Conservation (phyloP, 2,329 filamentous ascomycete species). For the Penicillium sp. region DNA sequence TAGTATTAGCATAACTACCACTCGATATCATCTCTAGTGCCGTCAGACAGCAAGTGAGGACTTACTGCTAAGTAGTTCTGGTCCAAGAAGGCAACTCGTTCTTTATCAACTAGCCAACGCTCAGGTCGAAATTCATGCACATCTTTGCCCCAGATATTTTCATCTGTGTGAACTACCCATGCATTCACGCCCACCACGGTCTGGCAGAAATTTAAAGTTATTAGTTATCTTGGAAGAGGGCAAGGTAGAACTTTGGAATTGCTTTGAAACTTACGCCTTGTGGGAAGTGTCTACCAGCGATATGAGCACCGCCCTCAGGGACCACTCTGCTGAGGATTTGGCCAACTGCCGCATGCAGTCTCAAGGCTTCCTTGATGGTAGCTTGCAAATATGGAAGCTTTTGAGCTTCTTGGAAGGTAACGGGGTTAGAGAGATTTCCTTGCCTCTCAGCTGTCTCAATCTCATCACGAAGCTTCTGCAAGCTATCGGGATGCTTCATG, state of each 20-base stretch:
- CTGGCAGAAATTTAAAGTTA: not conserved
- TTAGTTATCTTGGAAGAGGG: not conserved
- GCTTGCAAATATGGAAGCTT: constrained; percentile 37
- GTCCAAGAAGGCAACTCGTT: not conserved
- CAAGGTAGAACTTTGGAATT: not conserved
- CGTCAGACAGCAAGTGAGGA: not conserved
- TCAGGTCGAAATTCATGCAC: not conserved
- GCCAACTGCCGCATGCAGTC: constrained; percentile 45
- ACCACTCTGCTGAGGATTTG: constrained; percentile 27
- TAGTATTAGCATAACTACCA: not conserved
- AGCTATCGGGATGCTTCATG: constrained; percentile 20
- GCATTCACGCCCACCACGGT: not conserved
- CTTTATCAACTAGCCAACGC: not conserved
- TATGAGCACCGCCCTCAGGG: constrained; percentile 7
- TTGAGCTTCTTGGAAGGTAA: constrained; percentile 26
- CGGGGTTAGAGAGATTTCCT: constrained; percentile 15
- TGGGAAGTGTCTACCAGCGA: constrained; percentile 2
- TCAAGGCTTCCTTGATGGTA: constrained; percentile 35
- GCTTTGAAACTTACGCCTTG: not conserved
- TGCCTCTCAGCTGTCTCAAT: constrained; percentile 25
- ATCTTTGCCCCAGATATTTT: not conserved
- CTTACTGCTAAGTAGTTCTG: not conserved
- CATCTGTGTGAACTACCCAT: not conserved
- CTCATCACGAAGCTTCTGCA: constrained; percentile 43
- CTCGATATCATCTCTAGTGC: not conserved